Percentiles rank a stretch among this genome's conserved stretches.
Evolutionary conservation across 2,329 filamentous ascomycete species (phyloP).

Genomic region (Colletotrichum cordylinicola): DNA sequence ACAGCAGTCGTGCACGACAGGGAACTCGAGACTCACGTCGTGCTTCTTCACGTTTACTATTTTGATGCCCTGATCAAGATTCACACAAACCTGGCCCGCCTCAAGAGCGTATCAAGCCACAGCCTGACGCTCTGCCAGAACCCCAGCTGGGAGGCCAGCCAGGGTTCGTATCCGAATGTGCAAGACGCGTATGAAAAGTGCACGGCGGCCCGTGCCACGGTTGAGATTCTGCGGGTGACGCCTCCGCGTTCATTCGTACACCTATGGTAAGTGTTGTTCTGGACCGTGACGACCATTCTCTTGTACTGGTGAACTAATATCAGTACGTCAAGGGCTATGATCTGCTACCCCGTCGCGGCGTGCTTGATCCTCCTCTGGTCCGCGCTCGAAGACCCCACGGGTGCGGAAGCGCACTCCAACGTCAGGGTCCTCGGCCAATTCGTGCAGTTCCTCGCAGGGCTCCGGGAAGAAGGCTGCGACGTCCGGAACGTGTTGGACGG

Average conservation of each 20-base stretch:
- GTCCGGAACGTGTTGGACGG: not conserved
- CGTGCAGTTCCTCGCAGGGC: conserved; percentile 6
- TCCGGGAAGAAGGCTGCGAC: conserved; percentile 11
- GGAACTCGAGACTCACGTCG: not conserved
- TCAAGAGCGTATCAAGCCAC: not conserved
- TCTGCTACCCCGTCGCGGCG: conserved; percentile 4
- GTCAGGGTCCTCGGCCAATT: conserved; percentile 6
- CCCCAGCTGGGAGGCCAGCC: not conserved
- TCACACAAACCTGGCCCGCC: not conserved
- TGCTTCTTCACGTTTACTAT: not conserved
- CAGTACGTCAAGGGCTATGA: not conserved
- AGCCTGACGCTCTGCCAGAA: not conserved
- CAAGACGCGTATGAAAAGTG: not conserved
- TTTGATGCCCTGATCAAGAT: not conserved
- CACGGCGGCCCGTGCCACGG: conserved; percentile 4
- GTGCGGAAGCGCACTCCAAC: not conserved
- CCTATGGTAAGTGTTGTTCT: not conserved
- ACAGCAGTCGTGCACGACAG: not conserved
- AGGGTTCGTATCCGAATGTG: not conserved
- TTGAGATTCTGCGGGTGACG: not conserved
- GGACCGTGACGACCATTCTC: not conserved
- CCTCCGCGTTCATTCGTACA: not conserved
- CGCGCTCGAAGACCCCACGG: conserved; percentile 9
- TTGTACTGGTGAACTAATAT: not conserved
- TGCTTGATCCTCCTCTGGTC: conserved; percentile 10